Base-by-base conservation (phyloP, 1,139 yeast genomes). In the Suhomyces taliae region DNA sequence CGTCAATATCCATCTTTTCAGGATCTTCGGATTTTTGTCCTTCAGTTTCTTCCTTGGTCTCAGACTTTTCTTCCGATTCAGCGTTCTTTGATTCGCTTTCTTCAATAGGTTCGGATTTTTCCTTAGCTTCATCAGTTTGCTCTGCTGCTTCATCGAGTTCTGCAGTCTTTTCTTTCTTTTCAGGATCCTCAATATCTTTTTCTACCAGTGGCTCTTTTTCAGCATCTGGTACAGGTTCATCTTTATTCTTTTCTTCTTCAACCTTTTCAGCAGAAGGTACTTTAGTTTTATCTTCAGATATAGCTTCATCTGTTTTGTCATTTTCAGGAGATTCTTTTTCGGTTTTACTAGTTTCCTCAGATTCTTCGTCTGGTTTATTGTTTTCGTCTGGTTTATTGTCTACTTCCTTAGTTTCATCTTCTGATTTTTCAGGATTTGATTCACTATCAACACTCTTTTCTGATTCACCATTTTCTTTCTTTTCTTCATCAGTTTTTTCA, bases 1-100 rank as follows among this genome's bases (percentile, higher is more conserved):
- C 24, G 4, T 19, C 45, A 8, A 29, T 40, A 12, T 11, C 31
- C 36, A 41, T 9, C 19, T 15, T 46, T 14, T 11, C 32, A 29
- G 32, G 24, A 19, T 45, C 52, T 27, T 47, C 52, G 6, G n/a
- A 6, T 5, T 37, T 24, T 11, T 33, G 19, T 33, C 24, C 32
- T n/a, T 33, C 33, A 32, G 11, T 14, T 12, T 37, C 19, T 24
- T 7, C 26, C 33, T 35, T 39, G 34, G 8, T 29, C 14, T 11
- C 19, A 5, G 27, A 15, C 4, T 35, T 10, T 9, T 10, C 39
- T 36, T 26, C 15, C 4, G 32, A 29, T 29, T 29, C 32, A 4
- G 7, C 14, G n/a, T 29, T 29, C n/a, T 7, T 4, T 19, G 24
- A 19, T 19, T 19, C 24, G 24, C 24, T 19, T 36, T 27, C 32